Percentiles rank a stretch among this genome's conserved stretches.
These are phyloP conservation scores for Erucastrum elatum DNA, from an alignment of 345 rosid genomes.

Conservation along the genomic window DNA sequence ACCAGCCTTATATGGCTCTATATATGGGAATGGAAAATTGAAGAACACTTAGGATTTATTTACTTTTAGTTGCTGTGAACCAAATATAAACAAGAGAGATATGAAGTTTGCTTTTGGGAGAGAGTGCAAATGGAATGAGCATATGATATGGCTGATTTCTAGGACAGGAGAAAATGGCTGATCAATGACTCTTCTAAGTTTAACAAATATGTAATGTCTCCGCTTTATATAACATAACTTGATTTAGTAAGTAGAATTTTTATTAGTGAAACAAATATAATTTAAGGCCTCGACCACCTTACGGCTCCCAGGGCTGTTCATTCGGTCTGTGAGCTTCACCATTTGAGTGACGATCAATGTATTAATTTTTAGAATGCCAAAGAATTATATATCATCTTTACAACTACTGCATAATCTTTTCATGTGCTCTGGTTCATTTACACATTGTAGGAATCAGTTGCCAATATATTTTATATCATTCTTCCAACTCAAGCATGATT, in stretches of 20 bases:
- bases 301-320: too few relatives aligned
- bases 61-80: not conserved
- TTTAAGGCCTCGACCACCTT: not conserved
- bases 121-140: constrained; percentile 41
- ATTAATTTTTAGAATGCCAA: not conserved
- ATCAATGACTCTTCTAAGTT: not conserved
- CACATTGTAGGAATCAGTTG: too few relatives aligned
- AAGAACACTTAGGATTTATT: not conserved
- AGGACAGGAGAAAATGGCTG: constrained; percentile 18
- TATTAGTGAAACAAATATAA: not conserved
- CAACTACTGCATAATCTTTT: not conserved
- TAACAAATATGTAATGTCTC: not conserved
- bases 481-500: not conserved
- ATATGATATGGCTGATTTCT: constrained; percentile 21
- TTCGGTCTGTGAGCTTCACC: too few relatives aligned
- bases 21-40: not conserved
- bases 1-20: not conserved
- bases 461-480: too few relatives aligned
- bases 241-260: not conserved
- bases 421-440: not conserved
- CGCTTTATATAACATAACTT: not conserved
- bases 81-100: constrained; percentile 12
- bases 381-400: too few relatives aligned
- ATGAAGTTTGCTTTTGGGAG: not conserved
- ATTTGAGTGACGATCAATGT: not conserved